Percentiles rank a stretch among this genome's conserved stretches.
phyloP scores from a whole-genome alignment of 768 basidiomycete species.

The Boletellus emodensis region DNA sequence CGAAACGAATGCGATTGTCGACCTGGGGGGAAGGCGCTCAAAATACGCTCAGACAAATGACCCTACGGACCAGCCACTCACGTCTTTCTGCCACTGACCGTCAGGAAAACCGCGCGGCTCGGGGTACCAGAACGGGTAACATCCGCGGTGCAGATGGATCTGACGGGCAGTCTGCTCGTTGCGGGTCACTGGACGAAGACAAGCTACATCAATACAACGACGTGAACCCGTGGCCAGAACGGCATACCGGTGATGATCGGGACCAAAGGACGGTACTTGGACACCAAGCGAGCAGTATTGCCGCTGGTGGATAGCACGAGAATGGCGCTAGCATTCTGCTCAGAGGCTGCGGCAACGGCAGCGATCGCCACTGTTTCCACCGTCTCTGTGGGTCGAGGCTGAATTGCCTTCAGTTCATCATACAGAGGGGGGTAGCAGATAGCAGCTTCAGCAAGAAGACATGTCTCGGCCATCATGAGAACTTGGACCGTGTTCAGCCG shows the following conservation, averaged over 20 bases:
- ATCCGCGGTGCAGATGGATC: constrained; percentile 93
- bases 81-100: constrained; percentile 97
- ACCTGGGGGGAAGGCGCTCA: constrained; percentile 44
- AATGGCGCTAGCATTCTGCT: constrained; percentile 94
- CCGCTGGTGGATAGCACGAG: constrained; percentile 96
- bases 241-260: constrained; percentile 89
- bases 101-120: constrained; percentile 87
- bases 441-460: constrained; percentile 91
- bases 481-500: constrained; percentile 44
- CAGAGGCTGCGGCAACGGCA: constrained; percentile 90
- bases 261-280: constrained; percentile 91
- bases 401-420: constrained; percentile 77
- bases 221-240: background rate
- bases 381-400: constrained; percentile 87
- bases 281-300: constrained; percentile 90
- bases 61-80: constrained; percentile 35
- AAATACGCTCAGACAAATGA: background rate
- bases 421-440: constrained; percentile 95
- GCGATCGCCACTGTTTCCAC: constrained; percentile 96
- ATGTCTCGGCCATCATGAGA: constrained; percentile 99
- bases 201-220: constrained; percentile 4
- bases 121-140: constrained; percentile 95
- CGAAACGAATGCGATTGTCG: constrained; percentile 86
- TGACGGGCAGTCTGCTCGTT: constrained; percentile 95
- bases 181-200: constrained; percentile 68